phyloP scores from a whole-genome alignment of 1,284 basidiomycete genomes.

The Puccinia triticina region DNA sequence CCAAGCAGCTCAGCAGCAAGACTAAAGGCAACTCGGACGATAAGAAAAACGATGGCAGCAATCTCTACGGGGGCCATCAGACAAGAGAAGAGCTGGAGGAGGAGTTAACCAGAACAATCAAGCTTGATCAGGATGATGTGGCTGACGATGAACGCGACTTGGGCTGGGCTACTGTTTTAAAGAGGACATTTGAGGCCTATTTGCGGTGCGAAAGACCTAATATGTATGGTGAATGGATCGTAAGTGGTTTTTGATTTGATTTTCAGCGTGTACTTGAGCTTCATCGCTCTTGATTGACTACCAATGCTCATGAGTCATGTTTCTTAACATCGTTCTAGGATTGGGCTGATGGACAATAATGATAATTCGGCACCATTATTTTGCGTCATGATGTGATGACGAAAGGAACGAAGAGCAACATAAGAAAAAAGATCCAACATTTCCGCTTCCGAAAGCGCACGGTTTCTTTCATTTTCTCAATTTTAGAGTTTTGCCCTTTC shows the following conservation, averaged over 20 bases:
- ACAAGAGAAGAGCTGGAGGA: slow-evolving; percentile 56
- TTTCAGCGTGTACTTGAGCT: background rate
- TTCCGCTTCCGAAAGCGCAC: background rate
- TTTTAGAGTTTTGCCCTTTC: background rate
- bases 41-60: slow-evolving; percentile 16
- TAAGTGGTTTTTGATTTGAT: slow-evolving; percentile 57
- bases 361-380: background rate
- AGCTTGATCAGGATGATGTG: slow-evolving; percentile 56
- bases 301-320: background rate
- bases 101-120: slow-evolving; percentile 55
- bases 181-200: slow-evolving; percentile 87
- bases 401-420: background rate
- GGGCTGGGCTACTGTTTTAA: slow-evolving; percentile 84
- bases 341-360: slow-evolving; percentile 33
- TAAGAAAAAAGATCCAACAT: background rate
- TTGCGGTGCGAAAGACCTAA: slow-evolving; percentile 82
- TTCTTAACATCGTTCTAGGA: slow-evolving; percentile 4
- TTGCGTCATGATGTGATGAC: background rate
- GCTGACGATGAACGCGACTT: slow-evolving; percentile 69
- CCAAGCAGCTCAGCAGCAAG: slow-evolving; percentile 54
- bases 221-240: slow-evolving; percentile 82
- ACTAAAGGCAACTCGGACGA: slow-evolving; percentile 50
- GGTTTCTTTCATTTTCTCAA: background rate
- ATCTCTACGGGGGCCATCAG: background rate
- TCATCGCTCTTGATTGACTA: background rate